Conservation (phyloP, 805 yeast genomes). For the Pichia cabralensis region DNA sequence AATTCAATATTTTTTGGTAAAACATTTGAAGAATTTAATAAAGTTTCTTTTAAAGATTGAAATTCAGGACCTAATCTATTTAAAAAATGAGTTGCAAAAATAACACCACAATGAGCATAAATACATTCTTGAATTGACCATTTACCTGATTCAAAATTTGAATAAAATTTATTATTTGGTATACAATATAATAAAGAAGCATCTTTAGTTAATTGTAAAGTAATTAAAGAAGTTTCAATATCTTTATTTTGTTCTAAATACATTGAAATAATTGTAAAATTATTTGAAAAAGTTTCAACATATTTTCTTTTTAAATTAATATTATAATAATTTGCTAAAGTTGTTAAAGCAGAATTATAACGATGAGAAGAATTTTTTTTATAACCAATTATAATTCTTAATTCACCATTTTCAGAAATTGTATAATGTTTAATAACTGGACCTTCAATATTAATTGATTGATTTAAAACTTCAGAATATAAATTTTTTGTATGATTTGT, state of each 20-base stretch:
- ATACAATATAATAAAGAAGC: slow-evolving; percentile 86
- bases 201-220: slow-evolving; percentile 86
- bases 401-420: slow-evolving; percentile 70
- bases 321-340: slow-evolving; percentile 82
- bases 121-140: slow-evolving; percentile 90
- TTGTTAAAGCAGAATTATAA: slow-evolving; percentile 77
- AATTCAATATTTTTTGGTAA: slow-evolving; percentile 66
- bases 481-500: slow-evolving; percentile 69
- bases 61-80: slow-evolving; percentile 92
- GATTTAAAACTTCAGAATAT: slow-evolving; percentile 61
- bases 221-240: slow-evolving; percentile 35
- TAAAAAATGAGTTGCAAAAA: slow-evolving; percentile 88
- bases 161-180: slow-evolving; percentile 76
- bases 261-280: slow-evolving; percentile 76
- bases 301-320: slow-evolving; percentile 79
- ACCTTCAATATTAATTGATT: slow-evolving; percentile 70
- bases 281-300: slow-evolving; percentile 89
- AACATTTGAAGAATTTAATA: slow-evolving; percentile 48
- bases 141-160: slow-evolving; percentile 59
- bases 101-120: slow-evolving; percentile 88
- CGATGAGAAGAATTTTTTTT: slow-evolving; percentile 77
- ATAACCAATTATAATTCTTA: slow-evolving; percentile 81
- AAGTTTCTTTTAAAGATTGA: slow-evolving; percentile 44
- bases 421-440: slow-evolving; percentile 87
- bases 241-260: slow-evolving; percentile 69